Evolutionary conservation across 2,329 filamentous ascomycete species (phyloP), one percentile per base, ranked within the genome.

Genomic region (Escovopsis sp.): DNA sequence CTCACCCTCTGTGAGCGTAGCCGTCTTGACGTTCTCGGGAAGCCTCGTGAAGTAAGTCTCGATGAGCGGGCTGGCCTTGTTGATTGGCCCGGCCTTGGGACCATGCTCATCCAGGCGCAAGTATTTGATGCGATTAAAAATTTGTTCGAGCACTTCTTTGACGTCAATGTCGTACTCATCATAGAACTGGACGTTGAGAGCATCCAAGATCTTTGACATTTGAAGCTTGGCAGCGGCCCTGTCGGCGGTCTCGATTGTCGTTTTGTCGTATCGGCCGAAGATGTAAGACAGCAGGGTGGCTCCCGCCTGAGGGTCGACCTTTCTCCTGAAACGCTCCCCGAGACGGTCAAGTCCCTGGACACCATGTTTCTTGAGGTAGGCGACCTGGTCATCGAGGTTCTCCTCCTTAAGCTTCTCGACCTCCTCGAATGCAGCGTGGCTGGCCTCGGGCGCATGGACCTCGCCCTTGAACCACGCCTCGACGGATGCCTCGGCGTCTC

Each of bases 61-160:
- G 43, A 94, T 84, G 19, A 98, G 64, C 11, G 90, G 87, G 48
- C 74, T 88, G 36, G 78, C 62, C 7, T 75, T 60, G 38, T 75
- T 80, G 51, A 98, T 82, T 14, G 77, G 72, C 1, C 90, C 90
- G 35, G 83, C 62, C 54, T 83, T 88, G 3, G 90, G 90, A 1
- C 90, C 90, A 52, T 96, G 72, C 0, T 85, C 80, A 44, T 96
- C 90, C n/a, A 98, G 60, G 27, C 90, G 80, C 42, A 88, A 73
- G 60, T 98, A 98, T 57, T 94, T 94, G 62, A 87, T 83, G 41
- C 92, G 79, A 53, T 94, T 93, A 64, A 80, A 93, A 18, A 96
- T 63, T 57, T 98, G 88, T 42, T 94, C 78, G 37, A 94, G 68
- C 44, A 94, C 90, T 43, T 82, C 82, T 18, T 72, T 72, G 10